Evolutionary conservation across 202 grass and related monocot genomes (phyloP).

Genomic region (Setaria italica): DNA sequence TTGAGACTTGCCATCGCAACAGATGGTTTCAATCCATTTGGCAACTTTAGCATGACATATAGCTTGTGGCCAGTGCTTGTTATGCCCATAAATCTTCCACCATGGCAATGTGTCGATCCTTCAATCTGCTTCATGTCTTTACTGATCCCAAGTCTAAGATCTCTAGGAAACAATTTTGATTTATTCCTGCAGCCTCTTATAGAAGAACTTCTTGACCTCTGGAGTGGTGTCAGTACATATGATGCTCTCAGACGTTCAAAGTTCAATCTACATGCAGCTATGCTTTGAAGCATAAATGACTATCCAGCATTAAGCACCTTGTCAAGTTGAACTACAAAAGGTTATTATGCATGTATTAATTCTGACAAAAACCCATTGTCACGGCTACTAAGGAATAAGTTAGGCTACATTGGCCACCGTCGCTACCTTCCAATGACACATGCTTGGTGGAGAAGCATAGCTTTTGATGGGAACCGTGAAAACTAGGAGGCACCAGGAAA

Average conservation of each 20-base stretch:
- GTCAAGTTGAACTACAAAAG: background rate
- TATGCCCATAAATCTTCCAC: background rate
- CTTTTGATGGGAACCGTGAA: too few species aligned
- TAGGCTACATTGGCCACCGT: background rate
- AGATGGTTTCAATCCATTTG: too few species aligned
- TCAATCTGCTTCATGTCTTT: background rate
- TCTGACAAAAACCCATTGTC: background rate
- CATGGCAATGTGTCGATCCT: background rate
- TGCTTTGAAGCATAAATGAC: background rate
- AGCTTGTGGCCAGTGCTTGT: background rate
- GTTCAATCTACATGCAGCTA: background rate
- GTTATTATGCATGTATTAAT: background rate
- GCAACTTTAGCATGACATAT: background rate
- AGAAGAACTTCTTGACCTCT: background rate
- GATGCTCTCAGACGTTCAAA: background rate
- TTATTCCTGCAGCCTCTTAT: background rate
- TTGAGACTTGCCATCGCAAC: too few species aligned
- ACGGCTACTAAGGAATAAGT: background rate
- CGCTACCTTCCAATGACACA: background rate
- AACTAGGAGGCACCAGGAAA: too few species aligned
- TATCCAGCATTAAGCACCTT: background rate
- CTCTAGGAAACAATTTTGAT: background rate
- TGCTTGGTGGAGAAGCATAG: background rate
- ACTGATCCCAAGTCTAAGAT: background rate
- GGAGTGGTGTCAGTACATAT: background rate